Evolutionary conservation across 192 early-diverging fungal genomes (phyloP).

Genomic region (Linnemannia exigua): DNA sequence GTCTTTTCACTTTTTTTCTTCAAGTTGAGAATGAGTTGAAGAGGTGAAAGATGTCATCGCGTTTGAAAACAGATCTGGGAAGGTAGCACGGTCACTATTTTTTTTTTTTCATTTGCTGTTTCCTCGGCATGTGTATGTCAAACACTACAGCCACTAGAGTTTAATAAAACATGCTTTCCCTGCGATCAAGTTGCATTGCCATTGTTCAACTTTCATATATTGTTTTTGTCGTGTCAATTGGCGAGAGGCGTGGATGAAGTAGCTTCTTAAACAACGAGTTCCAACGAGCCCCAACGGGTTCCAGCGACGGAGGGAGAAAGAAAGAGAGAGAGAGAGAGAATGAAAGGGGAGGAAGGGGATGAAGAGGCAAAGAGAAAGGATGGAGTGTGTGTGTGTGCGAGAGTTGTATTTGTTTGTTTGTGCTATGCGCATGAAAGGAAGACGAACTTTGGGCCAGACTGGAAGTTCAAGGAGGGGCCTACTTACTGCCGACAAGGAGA

Average conservation of each 20-base stretch:
- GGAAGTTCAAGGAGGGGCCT: neutral
- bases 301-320: neutral
- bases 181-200: neutral
- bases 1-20: too few species aligned
- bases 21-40: neutral
- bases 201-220: neutral
- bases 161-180: neutral
- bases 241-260: neutral
- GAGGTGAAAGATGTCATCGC: neutral
- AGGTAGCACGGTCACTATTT: neutral
- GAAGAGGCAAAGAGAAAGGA: too few species aligned
- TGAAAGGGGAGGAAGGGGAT: too few species aligned
- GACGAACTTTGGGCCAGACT: neutral
- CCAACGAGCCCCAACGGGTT: neutral
- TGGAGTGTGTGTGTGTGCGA: too few species aligned
- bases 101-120: neutral
- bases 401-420: neutral
- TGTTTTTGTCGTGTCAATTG: neutral
- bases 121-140: neutral
- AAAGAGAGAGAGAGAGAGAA: neutral
- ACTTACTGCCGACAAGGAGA: conserved; percentile 4
- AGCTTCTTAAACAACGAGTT: neutral
- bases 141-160: neutral
- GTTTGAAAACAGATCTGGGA: neutral
- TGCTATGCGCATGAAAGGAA: neutral